phyloP scores from a whole-genome alignment of 2,329 filamentous ascomycete genomes.

The Aspergillus pseudotamarii region DNA sequence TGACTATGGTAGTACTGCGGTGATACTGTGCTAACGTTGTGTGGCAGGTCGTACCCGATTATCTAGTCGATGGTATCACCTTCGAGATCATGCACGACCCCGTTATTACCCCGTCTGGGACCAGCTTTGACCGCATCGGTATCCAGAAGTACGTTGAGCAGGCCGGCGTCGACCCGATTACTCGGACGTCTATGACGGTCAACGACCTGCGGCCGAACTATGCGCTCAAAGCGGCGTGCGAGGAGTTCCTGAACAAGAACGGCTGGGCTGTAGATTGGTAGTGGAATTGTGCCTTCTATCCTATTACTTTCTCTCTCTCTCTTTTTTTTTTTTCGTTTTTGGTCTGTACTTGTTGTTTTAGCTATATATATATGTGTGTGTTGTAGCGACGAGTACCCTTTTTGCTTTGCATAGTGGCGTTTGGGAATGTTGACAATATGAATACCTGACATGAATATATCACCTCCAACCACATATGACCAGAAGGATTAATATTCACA shows the following conservation, averaged over 20 bases:
- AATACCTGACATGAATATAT: background rate
- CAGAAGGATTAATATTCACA: background rate
- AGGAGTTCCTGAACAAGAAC: conserved; percentile 82
- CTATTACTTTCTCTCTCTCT: background rate
- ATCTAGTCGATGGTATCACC: conserved; percentile 52
- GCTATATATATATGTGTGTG: background rate
- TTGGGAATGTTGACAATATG: background rate
- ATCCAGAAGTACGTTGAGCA: conserved; percentile 84
- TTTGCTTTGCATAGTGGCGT: background rate
- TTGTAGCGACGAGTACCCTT: background rate
- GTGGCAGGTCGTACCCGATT: conserved; percentile 49
- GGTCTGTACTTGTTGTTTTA: background rate
- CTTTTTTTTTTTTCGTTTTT: background rate
- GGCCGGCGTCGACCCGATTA: conserved; percentile 77
- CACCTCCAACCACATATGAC: background rate
- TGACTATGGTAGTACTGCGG: background rate
- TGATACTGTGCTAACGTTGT: conserved; percentile 11
- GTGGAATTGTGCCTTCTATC: conserved; percentile 13
- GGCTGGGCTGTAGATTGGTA: conserved; percentile 93
- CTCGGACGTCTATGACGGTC: conserved; percentile 70
- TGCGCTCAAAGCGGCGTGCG: conserved; percentile 76
- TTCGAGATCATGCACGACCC: conserved; percentile 57
- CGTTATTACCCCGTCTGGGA: conserved; percentile 69
- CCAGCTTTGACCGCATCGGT: conserved; percentile 84
- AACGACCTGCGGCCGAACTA: conserved; percentile 80